A percentile compares a stretch with the other conserved stretches of the same genome.
Evolutionary conservation across 2,329 filamentous ascomycete genomes (phyloP).

Genomic region (Teratosphaeria pseudoeucalypti): DNA sequence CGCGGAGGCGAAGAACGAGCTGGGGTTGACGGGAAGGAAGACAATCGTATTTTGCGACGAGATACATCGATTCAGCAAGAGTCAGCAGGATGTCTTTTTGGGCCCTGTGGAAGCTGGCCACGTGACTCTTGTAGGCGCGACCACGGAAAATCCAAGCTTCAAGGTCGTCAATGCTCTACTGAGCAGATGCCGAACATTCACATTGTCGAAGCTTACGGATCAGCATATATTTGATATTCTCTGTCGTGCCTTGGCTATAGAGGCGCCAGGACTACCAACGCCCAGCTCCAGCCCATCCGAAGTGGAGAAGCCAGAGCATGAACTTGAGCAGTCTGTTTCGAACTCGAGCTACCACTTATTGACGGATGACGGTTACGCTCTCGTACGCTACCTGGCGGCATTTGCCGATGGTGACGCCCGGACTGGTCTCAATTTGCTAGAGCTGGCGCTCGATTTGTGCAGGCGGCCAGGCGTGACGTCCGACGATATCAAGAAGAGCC

Average conservation of each 20-base stretch:
- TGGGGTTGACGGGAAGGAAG: constrained; percentile 70
- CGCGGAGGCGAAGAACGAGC: constrained; percentile 68
- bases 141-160: constrained; percentile 94
- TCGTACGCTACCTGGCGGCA: constrained; percentile 69
- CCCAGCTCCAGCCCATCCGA: constrained; percentile 22
- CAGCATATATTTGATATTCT: constrained; percentile 66
- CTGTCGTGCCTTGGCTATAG: constrained; percentile 53
- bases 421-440: constrained; percentile 83
- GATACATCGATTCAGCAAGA: constrained; percentile 83
- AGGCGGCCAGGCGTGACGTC: constrained; percentile 52
- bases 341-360: constrained; percentile 32
- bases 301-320: constrained; percentile 4
- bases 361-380: constrained; percentile 54
- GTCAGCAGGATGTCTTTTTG: constrained; percentile 90
- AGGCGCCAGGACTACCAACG: constrained; percentile 41
- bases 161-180: constrained; percentile 80
- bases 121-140: constrained; percentile 86
- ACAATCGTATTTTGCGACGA: constrained; percentile 98
- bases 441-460: constrained; percentile 73
- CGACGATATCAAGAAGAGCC: constrained; percentile 64
- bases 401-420: constrained; percentile 90
- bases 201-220: constrained; percentile 62
- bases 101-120: constrained; percentile 84
- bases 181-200: constrained; percentile 85
- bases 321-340: background rate